Conservation (phyloP, 805 yeast genomes). For the Saccharomycopsis sp. region DNA sequence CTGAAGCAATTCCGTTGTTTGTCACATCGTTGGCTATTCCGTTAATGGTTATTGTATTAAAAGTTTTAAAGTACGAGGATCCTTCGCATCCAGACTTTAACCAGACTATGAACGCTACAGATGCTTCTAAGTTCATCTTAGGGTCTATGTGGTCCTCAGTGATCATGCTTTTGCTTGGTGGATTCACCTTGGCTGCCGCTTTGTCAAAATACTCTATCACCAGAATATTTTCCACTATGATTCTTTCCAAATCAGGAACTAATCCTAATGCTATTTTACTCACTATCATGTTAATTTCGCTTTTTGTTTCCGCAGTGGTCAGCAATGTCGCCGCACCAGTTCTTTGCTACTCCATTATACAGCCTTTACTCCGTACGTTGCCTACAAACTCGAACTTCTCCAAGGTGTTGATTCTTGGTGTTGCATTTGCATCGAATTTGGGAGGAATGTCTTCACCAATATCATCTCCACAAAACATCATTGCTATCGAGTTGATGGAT, state of each 20-base stretch:
- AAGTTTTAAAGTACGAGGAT: slow-evolving; percentile 51
- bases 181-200: slow-evolving; percentile 93
- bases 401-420: slow-evolving; percentile 80
- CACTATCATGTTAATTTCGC: slow-evolving; percentile 79
- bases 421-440: slow-evolving; percentile 85
- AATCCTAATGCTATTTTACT: slow-evolving; percentile 71
- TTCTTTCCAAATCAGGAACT: slow-evolving; percentile 78
- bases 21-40: slow-evolving; percentile 86
- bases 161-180: slow-evolving; percentile 83
- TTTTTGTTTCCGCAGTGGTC: slow-evolving; percentile 90
- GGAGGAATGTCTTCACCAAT: slow-evolving; percentile 99
- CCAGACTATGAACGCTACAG: slow-evolving; percentile 50
- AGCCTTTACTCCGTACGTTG: slow-evolving; percentile 78
- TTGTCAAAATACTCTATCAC: slow-evolving; percentile 87
- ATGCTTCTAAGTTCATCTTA: slow-evolving; percentile 68
- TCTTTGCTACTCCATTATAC: slow-evolving; percentile 81
- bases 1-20: slow-evolving; percentile 88
- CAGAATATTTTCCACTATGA: slow-evolving; percentile 73
- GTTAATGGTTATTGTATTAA: slow-evolving; percentile 63
- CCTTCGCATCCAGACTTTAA: slow-evolving; percentile 27
- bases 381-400: slow-evolving; percentile 75
- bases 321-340: slow-evolving; percentile 98
- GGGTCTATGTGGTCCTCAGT: slow-evolving; percentile 94
- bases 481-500: slow-evolving; percentile 81
- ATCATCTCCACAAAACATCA: slow-evolving; percentile 93